Evolutionary conservation across 805 yeast genomes (phyloP), one percentile per base, ranked within the genome.

Genomic region (Cyberlindnera petersonii): DNA sequence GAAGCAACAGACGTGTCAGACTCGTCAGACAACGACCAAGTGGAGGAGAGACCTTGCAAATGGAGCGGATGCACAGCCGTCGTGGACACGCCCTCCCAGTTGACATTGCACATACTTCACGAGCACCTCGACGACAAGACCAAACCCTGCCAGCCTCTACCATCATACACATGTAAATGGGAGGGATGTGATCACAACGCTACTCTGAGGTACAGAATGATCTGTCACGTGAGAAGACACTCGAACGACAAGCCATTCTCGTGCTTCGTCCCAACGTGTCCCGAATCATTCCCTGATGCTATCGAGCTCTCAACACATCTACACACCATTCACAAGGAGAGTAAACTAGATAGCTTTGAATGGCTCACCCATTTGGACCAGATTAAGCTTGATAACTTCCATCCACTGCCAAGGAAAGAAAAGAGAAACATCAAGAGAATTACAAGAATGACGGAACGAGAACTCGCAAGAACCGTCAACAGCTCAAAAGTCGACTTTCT

Each of bases 221-320:
- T 78, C 0, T 67, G 82, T 0, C 91, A 82, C 53, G 64, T 80
- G 47, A 58, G 86, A 39, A 67, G 75, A 2, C 91, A 83, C 55
- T 75, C 83, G 0, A 79, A 82, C 2, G 84, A 81, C 49, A 71
- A 71, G 49, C 86, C 86, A 24, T 79, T 72, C 48, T 72, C 66
- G 49, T 83, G 91, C 56, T 68, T 74, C 1, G 63, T 80, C 11
- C 85, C 85, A 2, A 85, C 79, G 47, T 83, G 91, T 57, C 72
- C 70, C 35, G 69, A 74, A 44, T 69, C 70, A 31, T 81, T 79
- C 52, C 70, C 77, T 0, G 58, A 82, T 38, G 65, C 79, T 1
- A 84, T 77, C 45, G 84, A 82, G 1, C 65, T 84, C 44, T 71
- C 79, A 15, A 74, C 76, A 46, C 91, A 84, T 58, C 65, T 81